phyloP scores from a whole-genome alignment of 345 rosid species.

The Cardamine resedifolia region DNA sequence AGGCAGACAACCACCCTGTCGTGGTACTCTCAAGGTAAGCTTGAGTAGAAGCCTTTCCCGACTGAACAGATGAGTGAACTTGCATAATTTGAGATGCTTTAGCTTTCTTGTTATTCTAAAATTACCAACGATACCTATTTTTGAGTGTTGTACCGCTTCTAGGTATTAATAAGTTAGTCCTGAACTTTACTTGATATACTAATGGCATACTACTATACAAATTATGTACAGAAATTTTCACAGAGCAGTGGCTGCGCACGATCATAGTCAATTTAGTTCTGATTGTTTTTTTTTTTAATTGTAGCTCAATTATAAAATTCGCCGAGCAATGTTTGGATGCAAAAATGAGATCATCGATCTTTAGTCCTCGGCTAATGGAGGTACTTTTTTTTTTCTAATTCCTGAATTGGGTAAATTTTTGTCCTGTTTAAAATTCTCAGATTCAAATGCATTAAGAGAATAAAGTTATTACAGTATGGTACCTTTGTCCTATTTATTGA shows the following conservation, averaged over 20 bases:
- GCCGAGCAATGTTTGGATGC: constrained; percentile 83
- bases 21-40: constrained; percentile 68
- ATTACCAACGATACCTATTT: background rate
- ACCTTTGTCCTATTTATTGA: constrained; percentile 14
- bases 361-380: constrained; percentile 99
- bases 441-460: constrained; percentile 19
- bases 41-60: constrained; percentile 24
- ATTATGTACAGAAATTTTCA: background rate
- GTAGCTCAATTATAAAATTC: constrained; percentile 81
- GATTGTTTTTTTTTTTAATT: constrained; percentile 19
- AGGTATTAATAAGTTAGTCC: constrained; percentile 13
- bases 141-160: background rate
- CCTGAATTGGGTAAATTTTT: background rate
- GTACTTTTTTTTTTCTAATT: constrained; percentile 40
- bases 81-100: constrained; percentile 7
- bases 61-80: constrained; percentile 17
- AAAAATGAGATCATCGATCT: constrained; percentile 61
- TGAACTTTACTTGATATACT: constrained; percentile 13
- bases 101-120: constrained; percentile 21
- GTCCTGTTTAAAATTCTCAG: constrained; percentile 9
- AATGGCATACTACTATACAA: constrained; percentile 21
- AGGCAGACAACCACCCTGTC: constrained; percentile 76
- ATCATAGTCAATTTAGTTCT: background rate
- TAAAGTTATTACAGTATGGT: constrained; percentile 14
- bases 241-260: background rate